Evolutionary conservation across 2,329 filamentous ascomycete species (phyloP).

Genomic region (Aspergillus arachidicola): DNA sequence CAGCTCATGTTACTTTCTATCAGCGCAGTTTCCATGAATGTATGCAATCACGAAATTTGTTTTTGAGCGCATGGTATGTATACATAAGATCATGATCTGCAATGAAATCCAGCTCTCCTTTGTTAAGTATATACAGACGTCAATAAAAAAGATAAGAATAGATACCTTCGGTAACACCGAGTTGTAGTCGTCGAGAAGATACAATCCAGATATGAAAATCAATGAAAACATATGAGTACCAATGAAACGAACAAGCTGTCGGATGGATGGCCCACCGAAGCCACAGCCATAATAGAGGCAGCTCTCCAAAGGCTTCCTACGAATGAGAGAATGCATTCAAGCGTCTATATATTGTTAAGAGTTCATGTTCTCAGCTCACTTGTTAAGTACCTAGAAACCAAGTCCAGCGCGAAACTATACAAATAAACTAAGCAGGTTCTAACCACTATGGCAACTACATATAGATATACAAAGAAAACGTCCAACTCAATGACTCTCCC

Average conservation of each 20-base stretch:
- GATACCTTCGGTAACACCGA: neutral
- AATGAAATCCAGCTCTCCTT: neutral
- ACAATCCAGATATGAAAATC: neutral
- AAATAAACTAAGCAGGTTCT: neutral
- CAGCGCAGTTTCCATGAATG: neutral
- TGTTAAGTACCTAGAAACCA: neutral
- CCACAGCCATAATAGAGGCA: neutral
- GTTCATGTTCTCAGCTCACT: neutral
- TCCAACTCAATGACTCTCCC: slow-evolving; percentile 68
- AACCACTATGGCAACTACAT: neutral
- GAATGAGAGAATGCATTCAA: neutral
- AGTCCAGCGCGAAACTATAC: neutral
- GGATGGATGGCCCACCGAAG: too few relatives aligned
- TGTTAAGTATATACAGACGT: neutral
- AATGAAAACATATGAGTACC: neutral
- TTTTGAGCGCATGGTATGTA: neutral
- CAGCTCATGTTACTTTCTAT: neutral
- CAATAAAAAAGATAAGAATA: neutral
- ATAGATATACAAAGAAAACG: neutral
- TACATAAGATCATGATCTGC: neutral
- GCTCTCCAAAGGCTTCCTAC: neutral
- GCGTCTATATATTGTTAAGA: neutral
- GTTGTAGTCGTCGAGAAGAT: neutral
- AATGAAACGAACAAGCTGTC: neutral
- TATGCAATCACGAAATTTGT: neutral